These are phyloP conservation scores for Fusarium vanettenii DNA, from an alignment of 2,329 filamentous ascomycete species.

Conservation along the genomic window DNA sequence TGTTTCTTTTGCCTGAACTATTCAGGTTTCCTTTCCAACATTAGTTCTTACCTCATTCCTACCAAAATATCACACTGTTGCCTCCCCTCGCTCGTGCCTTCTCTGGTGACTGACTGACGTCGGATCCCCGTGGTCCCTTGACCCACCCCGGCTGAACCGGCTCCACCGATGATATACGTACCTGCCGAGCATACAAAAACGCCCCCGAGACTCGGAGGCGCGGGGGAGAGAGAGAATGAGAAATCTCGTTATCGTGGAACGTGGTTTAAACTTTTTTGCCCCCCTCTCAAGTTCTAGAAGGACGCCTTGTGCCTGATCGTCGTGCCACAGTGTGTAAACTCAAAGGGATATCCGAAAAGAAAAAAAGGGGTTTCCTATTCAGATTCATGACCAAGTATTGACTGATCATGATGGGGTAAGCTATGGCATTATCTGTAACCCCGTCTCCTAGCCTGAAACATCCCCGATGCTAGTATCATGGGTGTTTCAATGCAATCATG, in stretches of 20 bases:
- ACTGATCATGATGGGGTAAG: background rate
- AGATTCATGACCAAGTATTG: background rate
- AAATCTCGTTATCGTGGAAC: background rate
- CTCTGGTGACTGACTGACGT: slow-evolving; percentile 29
- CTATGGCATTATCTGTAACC: background rate
- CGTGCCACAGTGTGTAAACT: background rate
- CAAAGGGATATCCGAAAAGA: background rate
- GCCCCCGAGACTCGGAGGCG: background rate
- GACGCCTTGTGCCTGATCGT: background rate
- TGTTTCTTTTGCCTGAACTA: slow-evolving; percentile 8
- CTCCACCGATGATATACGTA: slow-evolving; percentile 16
- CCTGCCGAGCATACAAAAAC: background rate
- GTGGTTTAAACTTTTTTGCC: background rate
- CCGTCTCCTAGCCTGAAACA: background rate
- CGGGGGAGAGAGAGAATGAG: background rate
- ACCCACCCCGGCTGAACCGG: slow-evolving; percentile 23
- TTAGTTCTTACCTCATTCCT: slow-evolving; percentile 4
- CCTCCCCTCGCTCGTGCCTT: slow-evolving; percentile 9
- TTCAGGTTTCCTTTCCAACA: background rate
- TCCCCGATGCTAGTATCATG: background rate
- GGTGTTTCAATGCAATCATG: slow-evolving; percentile 1
- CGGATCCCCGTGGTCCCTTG: slow-evolving; percentile 24
- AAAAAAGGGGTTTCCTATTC: background rate
- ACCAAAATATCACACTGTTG: background rate
- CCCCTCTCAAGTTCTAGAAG: background rate